phyloP scores from a whole-genome alignment of 2,329 filamentous ascomycete genomes.

The Arachnopeziza araneosa region DNA sequence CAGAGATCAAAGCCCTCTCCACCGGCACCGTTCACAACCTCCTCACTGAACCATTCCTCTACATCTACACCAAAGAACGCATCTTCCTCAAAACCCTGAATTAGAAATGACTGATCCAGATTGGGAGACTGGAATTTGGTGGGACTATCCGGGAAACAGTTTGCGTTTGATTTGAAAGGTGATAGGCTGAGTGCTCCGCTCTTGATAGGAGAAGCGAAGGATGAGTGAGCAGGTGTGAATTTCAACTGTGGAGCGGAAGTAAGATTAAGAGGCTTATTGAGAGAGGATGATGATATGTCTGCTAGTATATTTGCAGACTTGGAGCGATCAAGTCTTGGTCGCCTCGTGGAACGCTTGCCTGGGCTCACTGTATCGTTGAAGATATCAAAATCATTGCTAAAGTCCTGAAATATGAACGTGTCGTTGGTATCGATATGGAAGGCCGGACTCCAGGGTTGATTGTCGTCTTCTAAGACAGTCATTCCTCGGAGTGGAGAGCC shows the following conservation, averaged over 20 bases:
- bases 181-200: neutral
- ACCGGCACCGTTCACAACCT: neutral
- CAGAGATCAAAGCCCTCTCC: neutral
- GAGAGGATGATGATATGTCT: constrained; percentile 44
- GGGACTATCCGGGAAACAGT: neutral
- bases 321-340: constrained; percentile 56
- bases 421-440: constrained; percentile 54
- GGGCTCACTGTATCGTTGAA: constrained; percentile 54
- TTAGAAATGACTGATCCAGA: neutral
- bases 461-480: constrained; percentile 43
- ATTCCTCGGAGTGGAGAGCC: constrained; percentile 65
- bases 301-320: constrained; percentile 56
- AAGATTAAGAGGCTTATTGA: constrained; percentile 41
- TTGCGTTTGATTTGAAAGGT: neutral
- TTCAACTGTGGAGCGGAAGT: constrained; percentile 48
- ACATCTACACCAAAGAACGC: neutral
- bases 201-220: neutral
- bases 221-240: constrained; percentile 31
- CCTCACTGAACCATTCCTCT: neutral
- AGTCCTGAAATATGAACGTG: constrained; percentile 47
- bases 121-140: neutral
- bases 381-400: constrained; percentile 53
- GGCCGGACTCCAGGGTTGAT: constrained; percentile 60
- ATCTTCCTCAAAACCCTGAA: neutral
- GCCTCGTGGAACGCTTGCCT: constrained; percentile 56